These are phyloP conservation scores for Zygosaccharomyces gambellarensis DNA, from an alignment of 805 yeast species.

Conservation along the genomic window DNA sequence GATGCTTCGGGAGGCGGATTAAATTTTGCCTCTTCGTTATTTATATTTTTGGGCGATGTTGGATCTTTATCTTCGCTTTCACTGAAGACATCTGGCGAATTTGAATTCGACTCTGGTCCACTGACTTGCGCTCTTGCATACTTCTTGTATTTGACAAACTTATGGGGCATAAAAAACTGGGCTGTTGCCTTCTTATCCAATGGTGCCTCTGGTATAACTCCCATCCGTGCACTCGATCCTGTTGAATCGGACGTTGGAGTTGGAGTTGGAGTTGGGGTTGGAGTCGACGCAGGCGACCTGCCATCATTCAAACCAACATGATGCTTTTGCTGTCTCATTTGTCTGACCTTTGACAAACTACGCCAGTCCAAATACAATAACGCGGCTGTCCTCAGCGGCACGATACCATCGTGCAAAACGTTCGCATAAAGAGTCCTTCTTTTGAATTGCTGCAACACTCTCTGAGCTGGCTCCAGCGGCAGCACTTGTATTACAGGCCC, in stretches of 20 bases:
- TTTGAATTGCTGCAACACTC: constrained; percentile 55
- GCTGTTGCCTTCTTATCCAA: constrained; percentile 27
- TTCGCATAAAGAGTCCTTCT: constrained; percentile 85
- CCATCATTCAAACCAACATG: not conserved
- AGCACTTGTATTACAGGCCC: constrained; percentile 66
- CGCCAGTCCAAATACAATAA: constrained; percentile 80
- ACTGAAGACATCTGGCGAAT: constrained; percentile 5
- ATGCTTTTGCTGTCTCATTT: constrained; percentile 25
- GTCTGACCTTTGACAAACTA: constrained; percentile 53
- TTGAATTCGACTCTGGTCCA: not conserved
- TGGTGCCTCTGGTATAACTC: constrained; percentile 23
- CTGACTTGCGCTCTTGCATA: constrained; percentile 27
- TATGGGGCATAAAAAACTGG: constrained; percentile 28
- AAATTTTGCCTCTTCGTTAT: constrained; percentile 21
- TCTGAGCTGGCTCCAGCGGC: constrained; percentile 71
- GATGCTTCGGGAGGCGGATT: constrained; percentile 66
- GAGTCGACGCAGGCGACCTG: constrained; percentile 1
- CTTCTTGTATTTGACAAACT: constrained; percentile 20
- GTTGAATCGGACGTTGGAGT: not conserved
- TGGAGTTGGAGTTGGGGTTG: constrained; percentile 1
- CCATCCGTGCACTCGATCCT: constrained; percentile 1
- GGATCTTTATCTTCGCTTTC: constrained; percentile 13
- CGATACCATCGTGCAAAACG: constrained; percentile 89
- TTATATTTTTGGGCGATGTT: constrained; percentile 2
- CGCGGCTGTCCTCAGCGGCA: constrained; percentile 87